Conservation (phyloP, 2,329 filamentous ascomycete genomes). For the Microcyclospora tardicrescens region DNA sequence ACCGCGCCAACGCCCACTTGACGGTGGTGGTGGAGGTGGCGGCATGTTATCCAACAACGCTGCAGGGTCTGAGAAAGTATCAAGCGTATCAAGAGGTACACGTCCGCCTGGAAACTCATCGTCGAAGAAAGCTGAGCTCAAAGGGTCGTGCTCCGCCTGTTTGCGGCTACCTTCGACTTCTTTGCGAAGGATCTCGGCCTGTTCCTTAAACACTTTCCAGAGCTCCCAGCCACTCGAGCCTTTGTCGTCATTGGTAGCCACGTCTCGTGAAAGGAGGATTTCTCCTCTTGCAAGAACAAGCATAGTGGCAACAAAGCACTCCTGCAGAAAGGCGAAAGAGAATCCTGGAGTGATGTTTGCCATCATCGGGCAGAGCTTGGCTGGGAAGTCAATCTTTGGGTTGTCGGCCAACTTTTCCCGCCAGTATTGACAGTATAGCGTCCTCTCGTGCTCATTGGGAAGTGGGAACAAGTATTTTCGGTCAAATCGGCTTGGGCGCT, state of each 20-base stretch:
- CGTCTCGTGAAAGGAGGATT: constrained; percentile 15
- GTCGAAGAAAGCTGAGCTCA: too few species aligned
- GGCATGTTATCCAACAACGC: too few species aligned
- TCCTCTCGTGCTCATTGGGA: constrained; percentile 37
- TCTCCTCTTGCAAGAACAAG: constrained; percentile 39
- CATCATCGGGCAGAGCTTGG: constrained; percentile 44
- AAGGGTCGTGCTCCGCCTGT: too few species aligned
- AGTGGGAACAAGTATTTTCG: constrained; percentile 51
- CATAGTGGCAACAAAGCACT: constrained; percentile 52
- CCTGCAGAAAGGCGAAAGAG: constrained; percentile 57
- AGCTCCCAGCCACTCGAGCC: constrained; percentile 40
- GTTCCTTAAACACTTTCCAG: constrained; percentile 50
- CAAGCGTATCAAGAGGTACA: too few species aligned
- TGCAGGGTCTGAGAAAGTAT: too few species aligned
- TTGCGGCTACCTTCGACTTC: constrained; percentile 33
- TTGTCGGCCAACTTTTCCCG: constrained; percentile 44
- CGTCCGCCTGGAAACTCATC: too few species aligned
- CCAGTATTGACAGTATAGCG: constrained; percentile 52
- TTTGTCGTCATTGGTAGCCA: constrained; percentile 19
- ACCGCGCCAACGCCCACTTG: too few species aligned
- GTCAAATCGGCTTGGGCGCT: constrained; percentile 53
- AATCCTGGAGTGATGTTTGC: constrained; percentile 52
- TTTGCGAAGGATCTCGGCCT: constrained; percentile 46
- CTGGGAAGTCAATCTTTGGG: constrained; percentile 47
- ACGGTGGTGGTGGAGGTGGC: too few species aligned